Percentiles rank a stretch among this genome's conserved stretches.
Conservation (phyloP, 768 basidiomycete species). For the Cystofilobasidium ferigula region DNA sequence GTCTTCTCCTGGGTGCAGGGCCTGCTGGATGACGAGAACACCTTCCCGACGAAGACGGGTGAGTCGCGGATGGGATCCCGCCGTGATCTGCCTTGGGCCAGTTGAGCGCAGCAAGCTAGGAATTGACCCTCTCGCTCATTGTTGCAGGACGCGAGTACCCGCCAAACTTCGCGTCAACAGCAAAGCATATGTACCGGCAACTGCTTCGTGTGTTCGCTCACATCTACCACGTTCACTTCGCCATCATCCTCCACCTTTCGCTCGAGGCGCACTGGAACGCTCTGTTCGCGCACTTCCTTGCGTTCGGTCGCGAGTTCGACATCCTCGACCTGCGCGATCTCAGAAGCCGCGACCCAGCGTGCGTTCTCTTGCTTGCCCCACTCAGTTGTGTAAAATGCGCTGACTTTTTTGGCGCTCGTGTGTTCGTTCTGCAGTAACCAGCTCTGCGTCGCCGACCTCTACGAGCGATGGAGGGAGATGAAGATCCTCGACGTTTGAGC, state of each 20-base stretch:
- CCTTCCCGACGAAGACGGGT: slow-evolving; percentile 95
- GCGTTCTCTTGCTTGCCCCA: no score
- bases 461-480: slow-evolving; percentile 24
- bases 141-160: slow-evolving; percentile 71
- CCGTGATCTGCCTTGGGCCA: no score
- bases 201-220: slow-evolving; percentile 94
- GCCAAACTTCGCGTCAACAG: slow-evolving; percentile 71
- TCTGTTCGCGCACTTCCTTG: slow-evolving; percentile 92
- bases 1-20: slow-evolving; percentile 97
- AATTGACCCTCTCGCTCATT: neutral
- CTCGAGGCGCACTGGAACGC: slow-evolving; percentile 88
- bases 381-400: no score
- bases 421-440: neutral
- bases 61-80: slow-evolving; percentile 35
- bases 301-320: slow-evolving; percentile 89
- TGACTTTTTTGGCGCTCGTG: no score
- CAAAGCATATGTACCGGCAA: slow-evolving; percentile 88
- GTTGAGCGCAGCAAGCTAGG: no score
- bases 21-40: slow-evolving; percentile 81
- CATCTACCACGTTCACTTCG: slow-evolving; percentile 89
- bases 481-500: slow-evolving; percentile 21
- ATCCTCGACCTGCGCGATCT: slow-evolving; percentile 80
- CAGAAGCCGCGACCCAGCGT: slow-evolving; percentile 40
- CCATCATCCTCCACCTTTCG: slow-evolving; percentile 71
- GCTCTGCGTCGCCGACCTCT: slow-evolving; percentile 21